These are phyloP conservation scores for Suillus fuscotomentosus DNA, from an alignment of 768 basidiomycete genomes.

Conservation along the genomic window DNA sequence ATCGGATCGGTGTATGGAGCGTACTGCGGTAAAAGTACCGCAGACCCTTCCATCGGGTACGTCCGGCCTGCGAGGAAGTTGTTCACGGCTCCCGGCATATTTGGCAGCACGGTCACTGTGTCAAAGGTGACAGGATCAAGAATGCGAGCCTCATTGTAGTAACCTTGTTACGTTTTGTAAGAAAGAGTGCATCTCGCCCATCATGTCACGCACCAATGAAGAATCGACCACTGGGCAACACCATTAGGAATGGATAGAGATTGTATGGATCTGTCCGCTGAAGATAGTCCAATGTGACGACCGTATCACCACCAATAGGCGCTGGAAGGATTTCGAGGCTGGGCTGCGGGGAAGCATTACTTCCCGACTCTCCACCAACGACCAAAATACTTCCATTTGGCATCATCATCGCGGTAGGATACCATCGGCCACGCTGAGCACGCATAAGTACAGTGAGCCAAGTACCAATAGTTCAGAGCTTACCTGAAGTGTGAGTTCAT, in stretches of 20 bases:
- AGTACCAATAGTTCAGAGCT: slow-evolving; percentile 2
- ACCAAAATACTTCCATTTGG: slow-evolving; percentile 74
- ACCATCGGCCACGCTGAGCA: slow-evolving; percentile 64
- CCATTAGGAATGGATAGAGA: slow-evolving; percentile 73
- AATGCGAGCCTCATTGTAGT: slow-evolving; percentile 81
- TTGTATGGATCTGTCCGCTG: slow-evolving; percentile 76
- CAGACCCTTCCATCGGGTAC: slow-evolving; percentile 75
- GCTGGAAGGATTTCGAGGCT: slow-evolving; percentile 72
- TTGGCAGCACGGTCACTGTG: slow-evolving; percentile 60
- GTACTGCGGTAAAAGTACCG: slow-evolving; percentile 65
- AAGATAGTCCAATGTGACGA: slow-evolving; percentile 62
- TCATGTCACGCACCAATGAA: slow-evolving; percentile 54
- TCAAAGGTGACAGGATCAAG: slow-evolving; percentile 64
- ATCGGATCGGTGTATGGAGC: slow-evolving; percentile 75
- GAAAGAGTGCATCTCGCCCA: neutral
- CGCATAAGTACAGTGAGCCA: neutral
- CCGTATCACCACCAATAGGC: slow-evolving; percentile 61
- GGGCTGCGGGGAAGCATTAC: slow-evolving; percentile 63
- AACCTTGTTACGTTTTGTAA: slow-evolving; percentile 40
- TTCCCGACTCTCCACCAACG: slow-evolving; percentile 73
- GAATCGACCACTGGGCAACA: slow-evolving; percentile 67
- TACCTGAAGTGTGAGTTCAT: slow-evolving; percentile 61
- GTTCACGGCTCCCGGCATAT: slow-evolving; percentile 73
- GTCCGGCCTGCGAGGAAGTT: slow-evolving; percentile 72
- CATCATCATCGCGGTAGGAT: slow-evolving; percentile 64